Conservation (phyloP, 495 filamentous ascomycete species). For the Cercophora samala region DNA sequence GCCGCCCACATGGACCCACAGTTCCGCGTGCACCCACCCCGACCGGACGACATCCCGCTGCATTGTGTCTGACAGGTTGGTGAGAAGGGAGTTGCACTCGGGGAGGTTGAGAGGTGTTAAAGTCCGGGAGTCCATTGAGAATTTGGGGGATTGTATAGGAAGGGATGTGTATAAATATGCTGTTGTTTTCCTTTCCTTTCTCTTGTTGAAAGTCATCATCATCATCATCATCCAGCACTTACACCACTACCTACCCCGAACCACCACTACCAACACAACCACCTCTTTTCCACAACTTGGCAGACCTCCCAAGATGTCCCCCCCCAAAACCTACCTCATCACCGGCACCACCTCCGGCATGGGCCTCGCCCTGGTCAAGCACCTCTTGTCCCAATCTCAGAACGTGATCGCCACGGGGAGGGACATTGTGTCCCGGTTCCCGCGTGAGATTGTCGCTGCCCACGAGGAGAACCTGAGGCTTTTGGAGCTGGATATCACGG, state of each 20-base stretch:
- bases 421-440: slow-evolving; percentile 33
- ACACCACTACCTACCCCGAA: not conserved
- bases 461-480: slow-evolving; percentile 24
- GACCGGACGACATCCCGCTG: not conserved
- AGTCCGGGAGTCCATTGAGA: not conserved
- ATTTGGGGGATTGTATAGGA: not conserved
- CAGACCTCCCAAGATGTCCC: slow-evolving; percentile 17
- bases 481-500: slow-evolving; percentile 45
- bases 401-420: slow-evolving; percentile 44
- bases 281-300: not conserved
- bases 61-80: not conserved
- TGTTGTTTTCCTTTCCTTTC: not conserved
- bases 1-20: not conserved
- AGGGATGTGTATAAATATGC: not conserved
- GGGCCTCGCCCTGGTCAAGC: slow-evolving; percentile 33
- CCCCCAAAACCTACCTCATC: slow-evolving; percentile 29
- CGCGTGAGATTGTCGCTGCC: slow-evolving; percentile 7
- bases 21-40: not conserved
- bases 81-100: not conserved
- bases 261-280: not conserved
- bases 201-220: not conserved
- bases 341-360: slow-evolving; percentile 35
- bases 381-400: slow-evolving; percentile 46
- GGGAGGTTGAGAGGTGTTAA: not conserved
- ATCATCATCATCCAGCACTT: not conserved